A percentile compares a stretch with the other conserved stretches of the same genome.
These are phyloP conservation scores for Arabis alpina DNA, from an alignment of 345 rosid species.

Conservation along the genomic window DNA sequence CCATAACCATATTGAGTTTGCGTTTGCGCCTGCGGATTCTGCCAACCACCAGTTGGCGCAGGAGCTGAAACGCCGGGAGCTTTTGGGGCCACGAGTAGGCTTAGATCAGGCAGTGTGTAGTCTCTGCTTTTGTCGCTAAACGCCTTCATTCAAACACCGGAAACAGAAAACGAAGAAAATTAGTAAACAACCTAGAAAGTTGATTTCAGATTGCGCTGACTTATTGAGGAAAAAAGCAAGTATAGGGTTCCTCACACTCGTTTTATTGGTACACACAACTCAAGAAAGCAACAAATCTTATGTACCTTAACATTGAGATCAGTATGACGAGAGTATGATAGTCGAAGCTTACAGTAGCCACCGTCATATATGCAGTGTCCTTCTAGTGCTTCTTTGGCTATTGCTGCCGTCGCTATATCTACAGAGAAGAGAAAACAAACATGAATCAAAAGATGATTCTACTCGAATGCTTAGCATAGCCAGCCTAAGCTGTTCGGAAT, in stretches of 20 bases:
- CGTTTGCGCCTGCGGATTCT: conserved; percentile 56
- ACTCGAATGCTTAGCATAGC: conserved; percentile 17
- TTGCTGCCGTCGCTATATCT: conserved; percentile 81
- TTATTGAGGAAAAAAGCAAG: conserved; percentile 18
- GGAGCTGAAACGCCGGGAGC: conserved; percentile 54
- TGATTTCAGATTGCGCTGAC: conserved; percentile 7
- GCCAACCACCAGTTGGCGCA: conserved; percentile 62
- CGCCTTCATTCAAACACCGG: conserved; percentile 55
- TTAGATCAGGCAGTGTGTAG: conserved; percentile 73
- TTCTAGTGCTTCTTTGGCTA: conserved; percentile 90
- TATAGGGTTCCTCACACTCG: too few relatives aligned
- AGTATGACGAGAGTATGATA: conserved; percentile 99
- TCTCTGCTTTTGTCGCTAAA: conserved; percentile 96
- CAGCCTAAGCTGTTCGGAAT: not conserved
- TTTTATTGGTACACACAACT: too few relatives aligned
- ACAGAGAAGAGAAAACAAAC: conserved; percentile 35
- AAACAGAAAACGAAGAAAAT: not conserved
- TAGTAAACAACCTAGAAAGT: conserved; percentile 4
- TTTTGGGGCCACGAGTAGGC: conserved; percentile 54
- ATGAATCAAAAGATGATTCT: conserved; percentile 15
- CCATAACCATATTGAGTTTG: conserved; percentile 47
- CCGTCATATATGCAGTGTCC: conserved; percentile 99
- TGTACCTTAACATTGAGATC: conserved; percentile 99
- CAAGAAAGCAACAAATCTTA: conserved; percentile 45
- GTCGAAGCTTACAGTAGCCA: conserved; percentile 99